phyloP scores from a whole-genome alignment of 2,329 filamentous ascomycete species.

The Bimuria novae-zelandiae region DNA sequence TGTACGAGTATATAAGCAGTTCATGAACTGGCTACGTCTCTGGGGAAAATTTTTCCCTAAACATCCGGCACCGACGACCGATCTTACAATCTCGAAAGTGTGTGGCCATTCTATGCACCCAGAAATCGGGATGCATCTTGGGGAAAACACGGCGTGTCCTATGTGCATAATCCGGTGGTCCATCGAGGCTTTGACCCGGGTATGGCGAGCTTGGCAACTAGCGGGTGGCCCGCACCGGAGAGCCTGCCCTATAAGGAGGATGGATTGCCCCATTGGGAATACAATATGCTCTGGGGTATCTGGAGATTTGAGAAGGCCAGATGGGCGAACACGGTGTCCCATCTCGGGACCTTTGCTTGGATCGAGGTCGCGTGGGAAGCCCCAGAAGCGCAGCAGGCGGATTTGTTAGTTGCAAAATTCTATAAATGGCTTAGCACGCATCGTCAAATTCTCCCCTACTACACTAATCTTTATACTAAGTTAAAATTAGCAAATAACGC shows the following conservation, averaged over 20 bases:
- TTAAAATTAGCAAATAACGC: too few species aligned
- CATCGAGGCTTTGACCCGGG: not conserved
- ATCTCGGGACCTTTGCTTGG: not conserved
- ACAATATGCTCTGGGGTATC: not conserved
- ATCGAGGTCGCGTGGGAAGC: not conserved
- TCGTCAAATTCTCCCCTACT: too few species aligned
- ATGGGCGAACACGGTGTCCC: not conserved
- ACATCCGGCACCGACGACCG: not conserved
- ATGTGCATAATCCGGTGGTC: not conserved
- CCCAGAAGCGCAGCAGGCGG: not conserved
- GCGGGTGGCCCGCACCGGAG: not conserved
- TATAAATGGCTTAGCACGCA: too few species aligned
- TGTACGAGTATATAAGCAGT: not conserved
- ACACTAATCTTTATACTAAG: too few species aligned
- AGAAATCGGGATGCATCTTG: not conserved
- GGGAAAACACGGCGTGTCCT: not conserved
- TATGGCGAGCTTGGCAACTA: not conserved
- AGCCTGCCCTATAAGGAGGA: not conserved
- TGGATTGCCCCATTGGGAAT: not conserved
- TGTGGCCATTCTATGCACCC: not conserved
- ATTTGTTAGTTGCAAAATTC: too few species aligned
- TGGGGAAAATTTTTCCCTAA: not conserved
- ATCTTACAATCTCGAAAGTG: not conserved
- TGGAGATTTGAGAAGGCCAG: not conserved
- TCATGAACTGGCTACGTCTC: not conserved